phyloP scores from a whole-genome alignment of 164 flowering plant species.

The Malania oleifera region DNA sequence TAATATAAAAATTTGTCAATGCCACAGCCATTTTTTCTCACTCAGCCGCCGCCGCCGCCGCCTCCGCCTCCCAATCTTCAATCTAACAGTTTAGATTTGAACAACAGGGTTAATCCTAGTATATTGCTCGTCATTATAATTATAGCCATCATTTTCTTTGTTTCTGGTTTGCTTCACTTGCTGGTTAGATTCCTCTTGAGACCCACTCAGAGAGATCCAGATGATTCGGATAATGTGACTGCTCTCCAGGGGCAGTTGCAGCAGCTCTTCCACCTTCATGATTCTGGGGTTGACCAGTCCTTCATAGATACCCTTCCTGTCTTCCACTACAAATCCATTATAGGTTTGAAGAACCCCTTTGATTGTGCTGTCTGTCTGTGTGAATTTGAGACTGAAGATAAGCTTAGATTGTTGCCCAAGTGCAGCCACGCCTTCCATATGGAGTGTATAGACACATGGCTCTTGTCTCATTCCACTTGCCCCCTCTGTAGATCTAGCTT shows the following conservation, averaged over 20 bases:
- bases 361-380: slow-evolving; percentile 97
- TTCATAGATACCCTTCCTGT: slow-evolving; percentile 88
- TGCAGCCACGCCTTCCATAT: slow-evolving; percentile 97
- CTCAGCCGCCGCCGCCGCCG: slow-evolving; percentile 23
- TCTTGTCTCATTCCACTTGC: slow-evolving; percentile 92
- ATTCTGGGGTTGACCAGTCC: slow-evolving; percentile 90
- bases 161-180: slow-evolving; percentile 85
- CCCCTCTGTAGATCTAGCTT: slow-evolving; percentile 86
- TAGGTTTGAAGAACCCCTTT: slow-evolving; percentile 76
- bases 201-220: slow-evolving; percentile 47
- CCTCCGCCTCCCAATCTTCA: slow-evolving; percentile 23
- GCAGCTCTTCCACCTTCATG: slow-evolving; percentile 89
- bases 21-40: slow-evolving; percentile 21
- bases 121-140: slow-evolving; percentile 68
- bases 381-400: slow-evolving; percentile 83
- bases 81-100: slow-evolving; percentile 30
- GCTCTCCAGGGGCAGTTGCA: slow-evolving; percentile 91
- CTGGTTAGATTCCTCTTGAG: slow-evolving; percentile 68
- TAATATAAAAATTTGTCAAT: slow-evolving; percentile 25
- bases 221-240: slow-evolving; percentile 53
- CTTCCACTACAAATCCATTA: slow-evolving; percentile 73
- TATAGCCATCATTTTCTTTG: slow-evolving; percentile 78
- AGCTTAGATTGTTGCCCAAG: slow-evolving; percentile 81
- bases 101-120: slow-evolving; percentile 68
- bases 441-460: slow-evolving; percentile 97